Conservation (phyloP, 768 basidiomycete genomes). For the Lactarius hengduanensis region DNA sequence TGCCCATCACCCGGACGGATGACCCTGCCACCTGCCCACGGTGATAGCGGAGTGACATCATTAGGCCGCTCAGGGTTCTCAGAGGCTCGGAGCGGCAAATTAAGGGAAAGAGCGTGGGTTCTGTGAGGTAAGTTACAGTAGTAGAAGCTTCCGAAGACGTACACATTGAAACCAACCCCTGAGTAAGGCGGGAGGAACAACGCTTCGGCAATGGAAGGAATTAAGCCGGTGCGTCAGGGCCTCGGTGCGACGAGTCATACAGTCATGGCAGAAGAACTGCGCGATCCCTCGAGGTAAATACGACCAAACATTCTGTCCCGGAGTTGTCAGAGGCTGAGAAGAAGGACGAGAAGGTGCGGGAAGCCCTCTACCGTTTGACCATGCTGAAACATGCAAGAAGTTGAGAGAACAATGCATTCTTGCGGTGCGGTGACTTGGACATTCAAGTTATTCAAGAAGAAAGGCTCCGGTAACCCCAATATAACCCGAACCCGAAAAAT, state of each 20-base stretch:
- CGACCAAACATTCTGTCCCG: not conserved
- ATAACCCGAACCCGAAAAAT: not conserved
- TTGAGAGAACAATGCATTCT: not conserved
- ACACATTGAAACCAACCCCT: not conserved
- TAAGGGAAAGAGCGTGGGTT: too few species aligned
- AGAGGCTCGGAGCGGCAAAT: not conserved
- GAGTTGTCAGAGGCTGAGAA: not conserved
- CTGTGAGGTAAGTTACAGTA: not conserved
- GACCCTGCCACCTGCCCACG: not conserved
- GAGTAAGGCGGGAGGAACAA: not conserved
- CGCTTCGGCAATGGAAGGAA: not conserved
- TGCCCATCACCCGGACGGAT: not conserved
- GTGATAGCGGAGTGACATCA: constrained; percentile 5
- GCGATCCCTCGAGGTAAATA: not conserved
- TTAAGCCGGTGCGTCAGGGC: not conserved
- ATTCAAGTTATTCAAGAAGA: not conserved
- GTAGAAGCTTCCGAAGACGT: not conserved
- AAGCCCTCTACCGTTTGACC: not conserved
- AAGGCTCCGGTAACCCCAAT: not conserved
- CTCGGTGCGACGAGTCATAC: not conserved
- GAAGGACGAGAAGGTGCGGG: not conserved
- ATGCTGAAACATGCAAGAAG: not conserved
- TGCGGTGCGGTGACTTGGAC: not conserved
- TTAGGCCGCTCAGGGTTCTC: not conserved
- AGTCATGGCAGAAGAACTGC: not conserved